Evolutionary conservation across 257 asterid species (phyloP).

Genomic region (Solanum ossicruentum): DNA sequence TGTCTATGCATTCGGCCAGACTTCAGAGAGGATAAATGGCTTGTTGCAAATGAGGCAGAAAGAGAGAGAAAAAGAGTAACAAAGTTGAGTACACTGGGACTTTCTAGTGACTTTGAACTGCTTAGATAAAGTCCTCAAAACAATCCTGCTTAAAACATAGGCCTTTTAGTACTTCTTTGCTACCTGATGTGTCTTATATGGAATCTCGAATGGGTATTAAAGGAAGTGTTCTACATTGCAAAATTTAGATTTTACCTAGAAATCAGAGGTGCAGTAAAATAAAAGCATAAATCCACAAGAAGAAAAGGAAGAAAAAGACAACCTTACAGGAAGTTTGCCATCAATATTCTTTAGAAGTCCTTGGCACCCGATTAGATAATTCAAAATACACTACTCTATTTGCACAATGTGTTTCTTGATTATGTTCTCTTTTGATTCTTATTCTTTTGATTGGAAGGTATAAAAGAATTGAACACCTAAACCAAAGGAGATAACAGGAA

Average conservation of each 20-base stretch:
- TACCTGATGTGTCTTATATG: not conserved
- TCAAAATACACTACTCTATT: not conserved
- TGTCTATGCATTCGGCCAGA: not conserved
- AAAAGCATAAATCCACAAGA: not conserved
- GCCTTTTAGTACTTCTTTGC: not conserved
- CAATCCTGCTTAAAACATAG: not conserved
- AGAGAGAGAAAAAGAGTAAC: not conserved
- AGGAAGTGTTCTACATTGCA: not conserved
- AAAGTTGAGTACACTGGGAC: not conserved
- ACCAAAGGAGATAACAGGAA: not conserved
- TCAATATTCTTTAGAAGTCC: not conserved
- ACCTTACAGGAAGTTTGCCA: not conserved
- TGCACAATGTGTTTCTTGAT: not conserved
- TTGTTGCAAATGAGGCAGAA: not conserved
- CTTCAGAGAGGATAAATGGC: not conserved
- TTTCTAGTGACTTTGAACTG: not conserved
- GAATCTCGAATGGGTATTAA: not conserved
- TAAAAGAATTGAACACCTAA: not conserved
- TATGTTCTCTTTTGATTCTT: not conserved
- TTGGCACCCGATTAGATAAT: not conserved
- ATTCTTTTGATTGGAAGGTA: not conserved
- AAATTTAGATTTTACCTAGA: not conserved
- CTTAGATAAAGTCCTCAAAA: not conserved
- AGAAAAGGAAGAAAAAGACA: not conserved
- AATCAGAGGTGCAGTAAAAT: not conserved